Base-by-base conservation (phyloP, 257 asterid genomes). In the Thymus quinquecostatus region DNA sequence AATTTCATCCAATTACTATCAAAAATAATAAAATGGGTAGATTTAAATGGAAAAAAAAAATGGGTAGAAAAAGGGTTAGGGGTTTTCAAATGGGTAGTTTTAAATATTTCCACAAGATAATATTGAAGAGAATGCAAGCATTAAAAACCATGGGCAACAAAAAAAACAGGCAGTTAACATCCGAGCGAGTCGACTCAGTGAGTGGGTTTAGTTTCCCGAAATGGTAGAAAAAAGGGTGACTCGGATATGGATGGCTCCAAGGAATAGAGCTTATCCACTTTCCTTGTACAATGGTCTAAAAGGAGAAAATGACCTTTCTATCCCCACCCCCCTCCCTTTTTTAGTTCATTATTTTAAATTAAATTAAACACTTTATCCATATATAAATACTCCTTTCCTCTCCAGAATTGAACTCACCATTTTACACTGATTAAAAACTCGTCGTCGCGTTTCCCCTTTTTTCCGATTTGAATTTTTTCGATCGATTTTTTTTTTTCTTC, bases 201-300 rank as follows among this genome's bases (percentile, higher is more conserved):
- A 34, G n/a, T 49, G 6, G 13, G 12, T 12, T 56, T 40, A 76
- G 59, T 70, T 60, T 66, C 57, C 71, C 74, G 10, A 74, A 66
- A 66, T 64, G 40, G 78, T 21, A 21, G 71, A 45, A 44, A 27
- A 65, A 41, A 53, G 86, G 69, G 72, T 88, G 92, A 88, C 83
- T 84, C 83, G 59, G 90, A 86, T 86, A 65, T 73, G 87, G 92
- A 84, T 84, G 80, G 66, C 74, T 70, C 72, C 83, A 54, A 77
- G 74, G 32, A 68, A 21, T 50, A 48, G 36, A 44, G 50, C 87
- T 84, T 86, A 80, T 80, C 85, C 79, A 36, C 66, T 60, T 58
- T 66, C 33, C 68, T 81, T 32, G 64, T 74, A 47, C 69, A 41
- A 77, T 21, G 70, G 75, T 44, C 51, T 30, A 10, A 29, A 29